Evolutionary conservation across 1,284 basidiomycete species (phyloP).

Genomic region (Tremellales sp.): DNA sequence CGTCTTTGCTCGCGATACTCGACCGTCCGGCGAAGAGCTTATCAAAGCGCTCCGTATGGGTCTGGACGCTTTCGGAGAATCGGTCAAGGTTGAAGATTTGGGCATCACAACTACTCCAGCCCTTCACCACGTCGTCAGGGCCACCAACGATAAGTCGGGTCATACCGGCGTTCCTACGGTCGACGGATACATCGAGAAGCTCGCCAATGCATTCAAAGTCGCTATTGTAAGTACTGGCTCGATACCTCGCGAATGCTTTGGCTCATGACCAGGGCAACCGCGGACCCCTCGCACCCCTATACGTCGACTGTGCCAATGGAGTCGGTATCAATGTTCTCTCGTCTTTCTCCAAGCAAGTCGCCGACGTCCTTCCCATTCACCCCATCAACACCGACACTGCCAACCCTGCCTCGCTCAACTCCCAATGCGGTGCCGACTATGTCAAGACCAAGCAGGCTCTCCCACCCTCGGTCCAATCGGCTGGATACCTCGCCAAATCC

Average conservation of each 20-base stretch:
- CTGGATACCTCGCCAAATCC: slow-evolving; percentile 57
- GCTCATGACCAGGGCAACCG: slow-evolving; percentile 57
- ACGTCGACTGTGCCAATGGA: slow-evolving; percentile 96
- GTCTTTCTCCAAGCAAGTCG: slow-evolving; percentile 53
- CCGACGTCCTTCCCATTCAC: slow-evolving; percentile 36
- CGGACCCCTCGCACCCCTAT: slow-evolving; percentile 56
- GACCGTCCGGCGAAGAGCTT: slow-evolving; percentile 81
- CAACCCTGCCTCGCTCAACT: slow-evolving; percentile 73
- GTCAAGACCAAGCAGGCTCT: slow-evolving; percentile 89
- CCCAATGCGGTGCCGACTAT: slow-evolving; percentile 89
- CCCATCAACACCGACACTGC: slow-evolving; percentile 66
- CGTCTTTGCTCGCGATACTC: slow-evolving; percentile 88
- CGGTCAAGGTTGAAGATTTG: slow-evolving; percentile 44
- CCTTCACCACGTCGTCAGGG: slow-evolving; percentile 89
- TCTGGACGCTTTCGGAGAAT: slow-evolving; percentile 58
- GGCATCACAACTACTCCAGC: slow-evolving; percentile 92
- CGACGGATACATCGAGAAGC: slow-evolving; percentile 82
- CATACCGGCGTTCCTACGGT: slow-evolving; percentile 78
- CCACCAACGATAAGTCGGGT: slow-evolving; percentile 66
- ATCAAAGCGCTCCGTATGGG: slow-evolving; percentile 79
- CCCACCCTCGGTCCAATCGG: slow-evolving; percentile 54
- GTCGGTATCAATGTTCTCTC: slow-evolving; percentile 76
- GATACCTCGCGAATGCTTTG: background rate
- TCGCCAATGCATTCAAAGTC: slow-evolving; percentile 78
- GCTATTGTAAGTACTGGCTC: slow-evolving; percentile 66